phyloP scores from a whole-genome alignment of 192 early-diverging fungal species.

The Mortierella hygrophila region DNA sequence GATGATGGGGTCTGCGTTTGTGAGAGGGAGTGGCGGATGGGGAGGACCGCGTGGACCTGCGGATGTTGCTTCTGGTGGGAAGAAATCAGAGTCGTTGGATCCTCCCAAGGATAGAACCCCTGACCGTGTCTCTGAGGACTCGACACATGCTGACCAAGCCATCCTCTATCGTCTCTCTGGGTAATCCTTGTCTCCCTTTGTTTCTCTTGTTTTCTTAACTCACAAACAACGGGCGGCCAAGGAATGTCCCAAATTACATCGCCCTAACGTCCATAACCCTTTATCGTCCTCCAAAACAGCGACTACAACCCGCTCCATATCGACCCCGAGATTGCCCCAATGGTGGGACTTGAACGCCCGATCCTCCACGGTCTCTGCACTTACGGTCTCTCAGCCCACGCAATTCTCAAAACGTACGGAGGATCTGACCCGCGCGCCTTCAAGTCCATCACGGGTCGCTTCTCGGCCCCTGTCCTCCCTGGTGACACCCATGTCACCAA shows the following conservation, averaged over 20 bases:
- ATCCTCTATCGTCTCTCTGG: constrained; percentile 78
- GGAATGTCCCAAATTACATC: background rate
- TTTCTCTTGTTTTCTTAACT: background rate
- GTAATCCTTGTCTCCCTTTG: constrained; percentile 29
- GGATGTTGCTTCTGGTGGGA: background rate
- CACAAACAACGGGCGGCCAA: background rate
- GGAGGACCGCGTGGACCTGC: constrained; percentile 73
- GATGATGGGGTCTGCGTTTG: constrained; percentile 68
- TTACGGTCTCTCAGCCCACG: constrained; percentile 67
- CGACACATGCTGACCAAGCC: constrained; percentile 65
- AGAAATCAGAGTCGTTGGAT: constrained; percentile 54
- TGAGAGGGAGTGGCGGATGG: constrained; percentile 76
- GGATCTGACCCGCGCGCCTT: constrained; percentile 66
- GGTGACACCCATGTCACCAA: constrained; percentile 72
- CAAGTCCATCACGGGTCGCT: constrained; percentile 72
- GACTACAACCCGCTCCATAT: constrained; percentile 83
- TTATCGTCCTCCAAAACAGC: constrained; percentile 28
- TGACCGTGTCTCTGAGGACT: constrained; percentile 59
- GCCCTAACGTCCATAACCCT: background rate
- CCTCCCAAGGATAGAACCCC: constrained; percentile 64
- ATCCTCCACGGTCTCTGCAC: constrained; percentile 78
- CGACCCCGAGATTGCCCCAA: constrained; percentile 71
- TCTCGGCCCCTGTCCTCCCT: constrained; percentile 76
- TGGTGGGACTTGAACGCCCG: constrained; percentile 74
- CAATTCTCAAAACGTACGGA: constrained; percentile 65